phyloP scores from a whole-genome alignment of 306 rosid species.

The Leucaena leucocephala region DNA sequence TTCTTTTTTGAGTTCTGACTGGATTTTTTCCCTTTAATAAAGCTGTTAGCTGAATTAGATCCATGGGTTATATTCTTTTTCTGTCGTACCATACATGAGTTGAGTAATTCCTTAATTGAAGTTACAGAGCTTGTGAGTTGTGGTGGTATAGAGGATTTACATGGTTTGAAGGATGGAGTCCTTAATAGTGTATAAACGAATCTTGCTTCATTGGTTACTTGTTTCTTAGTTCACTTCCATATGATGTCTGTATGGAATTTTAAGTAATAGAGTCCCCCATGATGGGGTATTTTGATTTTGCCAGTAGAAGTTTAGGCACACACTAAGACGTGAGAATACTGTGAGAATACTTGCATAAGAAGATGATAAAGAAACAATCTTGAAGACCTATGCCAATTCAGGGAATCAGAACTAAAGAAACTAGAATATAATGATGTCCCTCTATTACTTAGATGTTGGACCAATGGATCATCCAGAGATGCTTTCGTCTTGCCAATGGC shows the following conservation, averaged over 20 bases:
- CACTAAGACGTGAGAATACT: too few species aligned
- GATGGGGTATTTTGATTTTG: conserved; percentile 20
- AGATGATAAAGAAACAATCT: neutral
- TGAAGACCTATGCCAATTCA: neutral
- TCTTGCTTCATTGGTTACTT: neutral
- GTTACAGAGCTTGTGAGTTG: neutral
- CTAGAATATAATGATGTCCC: neutral
- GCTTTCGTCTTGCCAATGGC: neutral
- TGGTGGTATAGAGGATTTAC: conserved; percentile 1
- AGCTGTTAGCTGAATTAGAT: neutral
- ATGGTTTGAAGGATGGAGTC: neutral
- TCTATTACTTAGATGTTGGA: neutral
- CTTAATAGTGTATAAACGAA: neutral
- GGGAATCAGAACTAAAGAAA: neutral
- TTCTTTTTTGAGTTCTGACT: neutral
- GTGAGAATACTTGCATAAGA: neutral
- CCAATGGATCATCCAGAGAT: neutral
- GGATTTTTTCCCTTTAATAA: neutral
- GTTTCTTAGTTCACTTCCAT: neutral
- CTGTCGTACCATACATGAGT: neutral
- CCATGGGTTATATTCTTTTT: neutral
- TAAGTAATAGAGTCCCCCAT: neutral
- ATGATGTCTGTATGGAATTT: neutral
- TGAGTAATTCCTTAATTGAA: neutral
- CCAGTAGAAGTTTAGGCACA: neutral